A percentile compares a stretch with the other conserved stretches of the same genome.
Conservation (phyloP, 306 rosid genomes). For the Cucurbita maxima region DNA sequence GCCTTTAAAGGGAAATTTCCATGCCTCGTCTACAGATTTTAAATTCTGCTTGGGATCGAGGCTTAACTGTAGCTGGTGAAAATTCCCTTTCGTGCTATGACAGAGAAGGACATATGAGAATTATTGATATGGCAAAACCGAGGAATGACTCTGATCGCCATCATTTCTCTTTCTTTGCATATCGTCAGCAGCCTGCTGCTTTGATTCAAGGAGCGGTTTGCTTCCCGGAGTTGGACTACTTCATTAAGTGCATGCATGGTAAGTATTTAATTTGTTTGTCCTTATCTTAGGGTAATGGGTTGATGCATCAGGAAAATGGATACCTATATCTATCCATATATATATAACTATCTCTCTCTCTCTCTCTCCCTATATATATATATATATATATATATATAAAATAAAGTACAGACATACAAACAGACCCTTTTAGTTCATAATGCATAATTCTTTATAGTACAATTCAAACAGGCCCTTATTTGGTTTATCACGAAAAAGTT, state of each 20-base stretch:
- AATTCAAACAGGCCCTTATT: neutral
- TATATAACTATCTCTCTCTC: no score
- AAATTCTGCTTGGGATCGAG: conserved; percentile 80
- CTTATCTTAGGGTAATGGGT: conserved; percentile 4
- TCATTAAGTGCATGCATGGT: conserved; percentile 93
- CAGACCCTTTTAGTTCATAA: neutral
- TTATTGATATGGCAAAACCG: conserved; percentile 77
- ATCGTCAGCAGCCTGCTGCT: conserved; percentile 66
- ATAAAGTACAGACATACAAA: neutral
- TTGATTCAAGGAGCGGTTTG: conserved; percentile 54
- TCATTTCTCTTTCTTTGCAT: conserved; percentile 66
- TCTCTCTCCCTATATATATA: neutral
- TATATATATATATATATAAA: neutral
- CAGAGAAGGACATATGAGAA: conserved; percentile 63
- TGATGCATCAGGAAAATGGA: neutral
- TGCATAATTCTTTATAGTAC: neutral
- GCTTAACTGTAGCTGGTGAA: conserved; percentile 68
- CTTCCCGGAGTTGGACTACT: conserved; percentile 63
- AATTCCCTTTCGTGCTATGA: conserved; percentile 61
- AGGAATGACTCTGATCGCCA: conserved; percentile 77
- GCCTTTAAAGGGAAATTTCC: neutral
- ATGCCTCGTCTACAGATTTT: conserved; percentile 34
- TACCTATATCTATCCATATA: neutral
- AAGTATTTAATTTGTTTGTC: conserved; percentile 10
- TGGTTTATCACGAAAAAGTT: neutral